These are phyloP conservation scores for Iris macrosiphon DNA, from an alignment of 106 monocot genomes.

Conservation along the genomic window DNA sequence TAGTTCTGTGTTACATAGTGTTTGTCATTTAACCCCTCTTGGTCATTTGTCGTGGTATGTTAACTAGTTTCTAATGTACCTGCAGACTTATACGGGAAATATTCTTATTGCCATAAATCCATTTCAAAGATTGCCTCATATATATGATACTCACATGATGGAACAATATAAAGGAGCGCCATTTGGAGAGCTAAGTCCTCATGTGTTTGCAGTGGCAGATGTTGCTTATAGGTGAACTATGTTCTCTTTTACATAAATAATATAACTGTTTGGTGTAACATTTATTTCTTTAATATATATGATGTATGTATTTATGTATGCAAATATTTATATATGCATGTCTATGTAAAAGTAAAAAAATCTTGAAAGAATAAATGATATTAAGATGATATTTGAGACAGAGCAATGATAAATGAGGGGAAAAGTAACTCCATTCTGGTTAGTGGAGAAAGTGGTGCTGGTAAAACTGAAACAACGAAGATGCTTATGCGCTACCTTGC, in stretches of 20 bases:
- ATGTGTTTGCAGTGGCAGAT: slow-evolving; percentile 76
- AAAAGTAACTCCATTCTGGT: slow-evolving; percentile 72
- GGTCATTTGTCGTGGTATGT: background rate
- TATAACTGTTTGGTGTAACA: background rate
- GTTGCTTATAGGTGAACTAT: slow-evolving; percentile 56
- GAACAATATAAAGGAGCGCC: slow-evolving; percentile 64
- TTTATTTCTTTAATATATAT: too few species aligned
- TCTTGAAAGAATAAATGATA: background rate
- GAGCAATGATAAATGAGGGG: slow-evolving; percentile 76
- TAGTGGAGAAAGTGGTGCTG: slow-evolving; percentile 84
- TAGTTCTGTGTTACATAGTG: slow-evolving; percentile 3
- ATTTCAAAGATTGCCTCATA: slow-evolving; percentile 66
- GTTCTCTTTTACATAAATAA: background rate
- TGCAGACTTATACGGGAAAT: slow-evolving; percentile 68
- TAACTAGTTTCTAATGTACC: background rate
- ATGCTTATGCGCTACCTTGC: slow-evolving; percentile 93
- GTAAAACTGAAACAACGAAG: slow-evolving; percentile 76
- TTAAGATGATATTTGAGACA: slow-evolving; percentile 7
- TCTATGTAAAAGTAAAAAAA: background rate
- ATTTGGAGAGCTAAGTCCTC: slow-evolving; percentile 64
- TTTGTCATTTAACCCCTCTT: background rate
- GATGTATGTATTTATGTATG: too few species aligned
- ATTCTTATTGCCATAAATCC: slow-evolving; percentile 77
- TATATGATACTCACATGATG: slow-evolving; percentile 60
- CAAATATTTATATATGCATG: background rate